These are phyloP conservation scores for Guyanaporus albipodus DNA, from an alignment of 768 basidiomycete species.

Conservation along the genomic window DNA sequence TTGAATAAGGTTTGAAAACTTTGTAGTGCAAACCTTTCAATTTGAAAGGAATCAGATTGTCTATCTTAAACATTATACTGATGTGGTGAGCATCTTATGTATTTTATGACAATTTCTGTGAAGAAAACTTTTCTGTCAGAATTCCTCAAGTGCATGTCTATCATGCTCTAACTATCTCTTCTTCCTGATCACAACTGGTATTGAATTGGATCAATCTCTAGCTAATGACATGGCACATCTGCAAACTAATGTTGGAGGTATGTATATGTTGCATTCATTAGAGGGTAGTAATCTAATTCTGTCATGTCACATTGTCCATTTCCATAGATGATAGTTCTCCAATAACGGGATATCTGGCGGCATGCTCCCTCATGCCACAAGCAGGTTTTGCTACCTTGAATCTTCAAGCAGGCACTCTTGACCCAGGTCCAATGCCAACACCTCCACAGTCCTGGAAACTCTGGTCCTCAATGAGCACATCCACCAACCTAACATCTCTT, in stretches of 20 bases:
- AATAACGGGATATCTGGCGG: conserved; percentile 5
- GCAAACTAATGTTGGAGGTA: too few species aligned
- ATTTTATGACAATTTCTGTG: too few species aligned
- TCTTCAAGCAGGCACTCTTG: not conserved
- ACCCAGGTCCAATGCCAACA: not conserved
- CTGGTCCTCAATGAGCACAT: not conserved
- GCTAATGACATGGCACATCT: too few species aligned
- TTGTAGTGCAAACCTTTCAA: too few species aligned
- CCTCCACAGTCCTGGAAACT: conserved; percentile 2
- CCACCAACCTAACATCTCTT: not conserved
- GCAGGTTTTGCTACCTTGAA: conserved; percentile 1
- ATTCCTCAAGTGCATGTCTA: not conserved
- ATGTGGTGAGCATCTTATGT: too few species aligned
- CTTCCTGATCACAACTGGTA: not conserved
- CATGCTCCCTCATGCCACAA: conserved; percentile 4
- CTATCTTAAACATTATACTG: too few species aligned
- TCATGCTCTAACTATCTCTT: not conserved
- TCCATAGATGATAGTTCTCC: not conserved
- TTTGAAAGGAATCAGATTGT: too few species aligned
- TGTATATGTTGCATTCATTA: too few species aligned
- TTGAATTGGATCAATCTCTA: not conserved
- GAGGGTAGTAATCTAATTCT: too few species aligned
- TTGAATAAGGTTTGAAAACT: too few species aligned
- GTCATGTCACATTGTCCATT: not conserved
- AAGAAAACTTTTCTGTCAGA: not conserved